Base-by-base conservation (phyloP, 2,329 filamentous ascomycete genomes). In the Xylariaceae sp. region DNA sequence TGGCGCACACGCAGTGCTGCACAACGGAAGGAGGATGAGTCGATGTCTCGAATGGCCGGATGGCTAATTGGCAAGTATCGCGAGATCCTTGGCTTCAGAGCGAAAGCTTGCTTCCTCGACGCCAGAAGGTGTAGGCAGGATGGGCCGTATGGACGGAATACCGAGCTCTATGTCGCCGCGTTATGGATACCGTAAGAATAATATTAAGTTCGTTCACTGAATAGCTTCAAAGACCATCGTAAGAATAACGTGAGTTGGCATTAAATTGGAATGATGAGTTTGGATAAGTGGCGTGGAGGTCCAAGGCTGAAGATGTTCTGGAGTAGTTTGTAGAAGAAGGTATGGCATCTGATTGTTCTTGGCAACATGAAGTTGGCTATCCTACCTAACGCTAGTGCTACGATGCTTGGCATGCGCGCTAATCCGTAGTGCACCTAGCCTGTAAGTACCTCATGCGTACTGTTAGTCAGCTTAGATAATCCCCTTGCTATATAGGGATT, bases 1-100 rank as follows among this genome's bases (percentile, higher is more conserved):
- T 54, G 55, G 23, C 56, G 50, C 35, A 54, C 61, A 18, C 35
- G 13, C 17, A 30, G 53, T 45, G 59, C 57, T 42, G 11, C 50
- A 55, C 13, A 45, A 55, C 4, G 6, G 4, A 42, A 51, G 30
- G 30, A 35, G 18, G 18, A 13, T 11, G 11, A n/a, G 49, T 51
- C n/a, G 49, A n/a, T 9, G 23, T n/a, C 13, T 23, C 13, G 49
- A 35, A 23, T 49, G 4, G 47, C 47, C 3, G 47, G 13, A 49
- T 47, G 13, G 7, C 11, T 17, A 15, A n/a, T 8, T n/a, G 15
- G 44, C 7, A 15, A 18, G 13, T 39, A 34, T 15, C 35, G n/a
- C 11, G 2, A 34, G 7, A 35, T 6, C 23, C 23, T 30, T 30
- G 23, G 23, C 23, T 30, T 30, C 4, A 30, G 23, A 30, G 23